Evolutionary conservation across 495 filamentous ascomycete genomes (phyloP), one percentile per base, ranked within the genome.

Genomic region (Talaromyces wortmannii): DNA sequence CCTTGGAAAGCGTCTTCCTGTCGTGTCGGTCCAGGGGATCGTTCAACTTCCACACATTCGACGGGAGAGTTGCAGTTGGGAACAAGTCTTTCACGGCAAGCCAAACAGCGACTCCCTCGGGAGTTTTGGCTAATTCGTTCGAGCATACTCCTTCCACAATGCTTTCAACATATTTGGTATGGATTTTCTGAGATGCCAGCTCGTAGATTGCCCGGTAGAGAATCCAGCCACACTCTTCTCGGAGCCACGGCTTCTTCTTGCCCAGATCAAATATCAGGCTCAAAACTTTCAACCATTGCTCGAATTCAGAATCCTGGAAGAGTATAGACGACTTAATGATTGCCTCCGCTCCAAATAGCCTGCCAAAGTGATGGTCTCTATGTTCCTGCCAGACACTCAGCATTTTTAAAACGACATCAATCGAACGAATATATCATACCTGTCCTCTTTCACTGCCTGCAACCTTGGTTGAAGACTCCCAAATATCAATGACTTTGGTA

Each of bases 21-120:
- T 92, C 85, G 43, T 82, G 76, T 0, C 70, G 65, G 31, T 78
- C 78, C 58, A 97, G 63, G 0, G 94, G 94, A 64, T 78, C 75
- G 40, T 89, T 78, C 52, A 82, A 73, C 50, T 79, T 80, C 94
- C 94, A 97, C 12, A 88, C 74, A 56, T 87, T 82, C 44, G 64
- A 66, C 1, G 89, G 89, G 13, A 89, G 75, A 15, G 75, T 75
- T 47, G 84, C 78, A 6, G 78, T 69, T 0, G 89, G 83, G 61
- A 88, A 90, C 45, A 74, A 67, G 54, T 83, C 78, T 56, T 77
- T 72, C 10, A 86, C 78, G 7, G 76, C 77, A 50, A 97, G 73
- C 92, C 92, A 98, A 53, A 96, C 81, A 4, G 89, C 89, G 45
- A 96, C 80, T 15, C 92, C 92, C 63, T 97, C 92, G 0, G 89